A percentile compares a stretch with the other conserved stretches of the same genome.
These are phyloP conservation scores for Xylaria sp. DNA, from an alignment of 495 filamentous ascomycete species.

Conservation along the genomic window DNA sequence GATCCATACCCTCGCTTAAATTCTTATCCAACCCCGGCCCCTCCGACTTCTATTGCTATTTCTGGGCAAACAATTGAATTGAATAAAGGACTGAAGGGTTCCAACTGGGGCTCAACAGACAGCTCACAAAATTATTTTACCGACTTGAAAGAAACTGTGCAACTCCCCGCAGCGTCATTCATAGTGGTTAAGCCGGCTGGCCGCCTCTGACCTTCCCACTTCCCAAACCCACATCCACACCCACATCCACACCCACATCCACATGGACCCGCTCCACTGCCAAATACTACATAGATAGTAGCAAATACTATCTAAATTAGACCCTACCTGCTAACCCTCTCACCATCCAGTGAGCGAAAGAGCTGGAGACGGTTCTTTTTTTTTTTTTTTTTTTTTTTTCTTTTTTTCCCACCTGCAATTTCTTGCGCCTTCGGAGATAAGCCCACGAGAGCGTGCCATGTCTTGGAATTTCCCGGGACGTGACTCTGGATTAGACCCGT, in stretches of 20 bases:
- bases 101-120: neutral
- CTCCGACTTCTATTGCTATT: neutral
- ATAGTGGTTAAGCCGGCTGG: neutral
- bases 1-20: conserved; percentile 14
- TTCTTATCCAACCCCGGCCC: conserved; percentile 7
- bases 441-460: conserved; percentile 24
- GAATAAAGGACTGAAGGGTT: too few relatives aligned
- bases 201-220: neutral
- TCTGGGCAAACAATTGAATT: neutral
- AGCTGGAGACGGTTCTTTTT: conserved; percentile 7
- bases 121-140: conserved; percentile 16
- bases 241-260: neutral
- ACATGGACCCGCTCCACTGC: conserved; percentile 4
- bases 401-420: neutral
- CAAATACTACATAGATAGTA: neutral
- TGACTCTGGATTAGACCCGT: conserved; percentile 19
- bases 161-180: conserved; percentile 3
- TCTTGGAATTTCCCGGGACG: conserved; percentile 15
- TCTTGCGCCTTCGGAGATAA: conserved; percentile 23
- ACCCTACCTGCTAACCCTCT: conserved; percentile 2
- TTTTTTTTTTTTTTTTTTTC: too few relatives aligned
- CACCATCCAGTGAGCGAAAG: neutral
- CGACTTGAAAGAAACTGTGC: conserved; percentile 20
- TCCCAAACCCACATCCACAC: neutral
- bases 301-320: too few relatives aligned